A percentile compares a stretch with the other conserved stretches of the same genome.
These are phyloP conservation scores for Calophaca sinica DNA, from an alignment of 306 rosid genomes.

Conservation along the genomic window DNA sequence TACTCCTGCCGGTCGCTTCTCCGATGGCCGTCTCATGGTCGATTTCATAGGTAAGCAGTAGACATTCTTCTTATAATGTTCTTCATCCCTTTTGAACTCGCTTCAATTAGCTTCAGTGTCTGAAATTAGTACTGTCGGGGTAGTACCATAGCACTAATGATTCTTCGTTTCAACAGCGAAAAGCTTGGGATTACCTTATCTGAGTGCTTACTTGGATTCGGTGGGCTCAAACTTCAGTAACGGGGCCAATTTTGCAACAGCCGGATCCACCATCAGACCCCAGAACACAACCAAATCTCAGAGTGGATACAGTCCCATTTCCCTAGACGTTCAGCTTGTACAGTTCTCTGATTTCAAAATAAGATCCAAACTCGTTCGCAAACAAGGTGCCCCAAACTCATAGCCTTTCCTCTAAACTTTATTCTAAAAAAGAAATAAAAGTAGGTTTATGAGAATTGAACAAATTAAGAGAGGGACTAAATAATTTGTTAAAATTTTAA, in stretches of 20 bases:
- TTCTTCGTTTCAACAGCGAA: slow-evolving; percentile 54
- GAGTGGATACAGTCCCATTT: slow-evolving; percentile 76
- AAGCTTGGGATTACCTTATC: slow-evolving; percentile 58
- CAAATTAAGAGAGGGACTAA: background rate
- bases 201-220: slow-evolving; percentile 75
- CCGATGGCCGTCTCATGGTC: slow-evolving; percentile 67
- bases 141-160: too few relatives aligned
- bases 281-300: slow-evolving; percentile 68
- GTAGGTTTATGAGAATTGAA: too few relatives aligned
- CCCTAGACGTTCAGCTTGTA: slow-evolving; percentile 64
- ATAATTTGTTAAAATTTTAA: background rate
- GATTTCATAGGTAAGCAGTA: slow-evolving; percentile 60
- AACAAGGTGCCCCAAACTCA: slow-evolving; percentile 41
- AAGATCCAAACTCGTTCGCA: slow-evolving; percentile 57
- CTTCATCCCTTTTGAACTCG: too few relatives aligned
- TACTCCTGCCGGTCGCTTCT: slow-evolving; percentile 60
- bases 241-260: slow-evolving; percentile 86
- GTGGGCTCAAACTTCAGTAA: slow-evolving; percentile 72
- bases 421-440: background rate
- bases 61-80: too few relatives aligned
- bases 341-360: slow-evolving; percentile 65
- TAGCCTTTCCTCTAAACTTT: background rate
- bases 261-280: slow-evolving; percentile 75
- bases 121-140: too few relatives aligned
- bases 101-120: too few relatives aligned